Conservation (phyloP, 192 early-diverging fungal genomes). For the Coemansia sp. region DNA sequence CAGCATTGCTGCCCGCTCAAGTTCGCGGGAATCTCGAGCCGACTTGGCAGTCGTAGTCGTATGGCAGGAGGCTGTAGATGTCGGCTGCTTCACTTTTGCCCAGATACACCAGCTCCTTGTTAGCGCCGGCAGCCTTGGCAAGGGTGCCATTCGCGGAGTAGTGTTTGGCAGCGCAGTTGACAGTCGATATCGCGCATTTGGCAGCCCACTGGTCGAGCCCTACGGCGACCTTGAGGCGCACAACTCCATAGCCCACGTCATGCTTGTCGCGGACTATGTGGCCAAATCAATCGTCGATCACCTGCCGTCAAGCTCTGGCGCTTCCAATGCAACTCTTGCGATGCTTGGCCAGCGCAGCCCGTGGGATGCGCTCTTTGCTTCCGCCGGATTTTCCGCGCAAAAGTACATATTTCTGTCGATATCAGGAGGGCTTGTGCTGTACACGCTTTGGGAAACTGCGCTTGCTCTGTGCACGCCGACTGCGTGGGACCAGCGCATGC, state of each 20-base stretch:
- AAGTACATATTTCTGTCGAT: slow-evolving; percentile 28
- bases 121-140: neutral
- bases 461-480: slow-evolving; percentile 33
- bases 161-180: slow-evolving; percentile 29
- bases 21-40: neutral
- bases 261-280: slow-evolving; percentile 9
- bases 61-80: slow-evolving; percentile 26
- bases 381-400: slow-evolving; percentile 18
- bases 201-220: slow-evolving; percentile 42
- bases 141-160: slow-evolving; percentile 1
- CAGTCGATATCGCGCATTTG: neutral
- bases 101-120: slow-evolving; percentile 15
- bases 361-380: slow-evolving; percentile 18
- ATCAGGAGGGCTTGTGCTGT: slow-evolving; percentile 21
- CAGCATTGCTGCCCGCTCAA: neutral
- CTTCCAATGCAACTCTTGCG: neutral
- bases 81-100: slow-evolving; percentile 36
- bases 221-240: slow-evolving; percentile 12
- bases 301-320: neutral
- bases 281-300: neutral
- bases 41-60: slow-evolving; percentile 16
- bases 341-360: slow-evolving; percentile 11
- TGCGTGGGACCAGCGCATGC: slow-evolving; percentile 40
- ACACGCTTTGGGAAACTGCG: slow-evolving; percentile 38
- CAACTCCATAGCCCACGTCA: neutral